Base-by-base conservation (phyloP, 1,284 basidiomycete species). In the Sanghuangporus weigelae region DNA sequence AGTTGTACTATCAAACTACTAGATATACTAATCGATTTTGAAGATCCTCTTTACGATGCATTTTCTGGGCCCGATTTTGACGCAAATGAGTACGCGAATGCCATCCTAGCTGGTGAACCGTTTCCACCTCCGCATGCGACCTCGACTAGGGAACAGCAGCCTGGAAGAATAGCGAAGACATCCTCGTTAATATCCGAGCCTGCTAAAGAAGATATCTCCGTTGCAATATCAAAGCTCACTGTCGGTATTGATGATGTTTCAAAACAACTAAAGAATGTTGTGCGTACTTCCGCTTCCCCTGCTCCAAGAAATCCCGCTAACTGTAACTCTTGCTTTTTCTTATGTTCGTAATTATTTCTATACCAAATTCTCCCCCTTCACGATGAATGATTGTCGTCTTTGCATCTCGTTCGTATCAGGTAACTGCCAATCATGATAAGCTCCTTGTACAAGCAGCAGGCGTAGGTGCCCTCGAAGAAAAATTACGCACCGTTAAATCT, bases 231-330 rank as follows among this genome's bases (percentile, higher is more conserved):
- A 7, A 92, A 90, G 71, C 78, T 97, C 4, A 90, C 89, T 65
- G 82, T 87, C 69, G 90, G 87, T 2, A 89, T 96, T 66, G 95
- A 96, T 56, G 93, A 96, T 72, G 86, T 95, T 19, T 89, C 89
- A 35, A 91, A 89, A 71, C 92, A 96, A 74, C 86, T 96, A 57
- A 89, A 91, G 74, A 81, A 81, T 63, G 81, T 96, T 74, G 93
- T 95, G 61, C 70, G 88, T 79, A 19, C 59, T 21, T 42, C 53
- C 21, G 21, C 62, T 2, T 31, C 31, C 50, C 61, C 2, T n/a
- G 35, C 58, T 54, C n/a, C 38, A 63, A 7, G 44, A 26, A 23
- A 5, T n/a, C 48, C 48, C 3, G 21, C 14, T 49, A n/a, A 49
- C 48, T 21, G 19, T 21, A 21, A 3, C 48, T 49, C 23, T 2